Percentiles rank a stretch among this genome's conserved stretches.
Conservation (phyloP, 345 rosid species). For the Clausena lansium region DNA sequence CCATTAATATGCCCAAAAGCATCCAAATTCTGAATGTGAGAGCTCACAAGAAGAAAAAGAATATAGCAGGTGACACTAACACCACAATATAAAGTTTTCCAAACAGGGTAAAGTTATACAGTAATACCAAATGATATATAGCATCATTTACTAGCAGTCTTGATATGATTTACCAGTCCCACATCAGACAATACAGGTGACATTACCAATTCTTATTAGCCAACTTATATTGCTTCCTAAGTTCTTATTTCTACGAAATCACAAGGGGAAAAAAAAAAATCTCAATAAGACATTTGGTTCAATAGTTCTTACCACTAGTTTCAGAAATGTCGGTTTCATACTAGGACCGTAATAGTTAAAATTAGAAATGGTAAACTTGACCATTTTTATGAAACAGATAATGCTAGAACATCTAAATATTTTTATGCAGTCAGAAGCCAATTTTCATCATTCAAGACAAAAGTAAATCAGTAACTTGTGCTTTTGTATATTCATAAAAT, state of each 20-base stretch:
- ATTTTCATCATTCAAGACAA: neutral
- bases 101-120: neutral
- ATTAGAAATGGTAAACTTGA: neutral
- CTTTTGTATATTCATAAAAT: neutral
- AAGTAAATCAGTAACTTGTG: conserved; percentile 7
- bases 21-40: neutral
- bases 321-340: neutral
- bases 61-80: no score
- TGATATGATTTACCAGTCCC: neutral
- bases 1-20: neutral
- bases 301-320: neutral
- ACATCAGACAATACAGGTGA: neutral
- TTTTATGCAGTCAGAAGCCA: neutral
- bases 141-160: neutral
- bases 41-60: neutral
- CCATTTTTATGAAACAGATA: neutral
- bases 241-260: neutral
- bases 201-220: neutral
- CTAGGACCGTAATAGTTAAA: neutral
- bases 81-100: neutral
- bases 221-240: neutral
- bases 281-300: neutral
- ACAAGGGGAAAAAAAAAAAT: neutral
- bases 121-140: neutral
- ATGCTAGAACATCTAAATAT: neutral